A percentile compares a stretch with the other conserved stretches of the same genome.
These are phyloP conservation scores for Ogataea glucozyma DNA, from an alignment of 805 yeast species.

Conservation along the genomic window DNA sequence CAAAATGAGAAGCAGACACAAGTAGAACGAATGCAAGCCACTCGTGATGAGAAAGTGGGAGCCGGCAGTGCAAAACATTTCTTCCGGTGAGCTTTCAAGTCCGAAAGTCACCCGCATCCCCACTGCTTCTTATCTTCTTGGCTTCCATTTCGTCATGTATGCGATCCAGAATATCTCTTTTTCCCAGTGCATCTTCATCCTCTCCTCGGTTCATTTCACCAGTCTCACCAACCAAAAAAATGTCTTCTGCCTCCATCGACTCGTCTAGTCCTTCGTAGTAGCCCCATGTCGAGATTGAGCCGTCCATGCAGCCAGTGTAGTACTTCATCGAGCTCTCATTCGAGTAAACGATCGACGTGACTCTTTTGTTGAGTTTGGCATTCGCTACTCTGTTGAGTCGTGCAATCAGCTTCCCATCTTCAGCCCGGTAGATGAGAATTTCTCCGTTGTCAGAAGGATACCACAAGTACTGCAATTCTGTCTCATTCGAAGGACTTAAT, in stretches of 20 bases:
- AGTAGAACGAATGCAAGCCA: too few species aligned
- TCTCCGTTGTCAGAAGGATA: slow-evolving; percentile 80
- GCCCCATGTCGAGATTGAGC: slow-evolving; percentile 62
- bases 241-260: slow-evolving; percentile 9
- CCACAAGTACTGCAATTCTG: slow-evolving; percentile 57
- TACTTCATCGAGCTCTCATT: slow-evolving; percentile 47
- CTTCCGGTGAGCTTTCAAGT: background rate
- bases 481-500: slow-evolving; percentile 51
- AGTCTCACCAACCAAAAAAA: slow-evolving; percentile 25
- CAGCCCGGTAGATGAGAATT: slow-evolving; percentile 54
- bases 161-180: slow-evolving; percentile 25
- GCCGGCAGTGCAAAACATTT: too few species aligned
- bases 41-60: too few species aligned
- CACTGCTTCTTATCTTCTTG: slow-evolving; percentile 25
- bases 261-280: slow-evolving; percentile 30
- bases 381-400: slow-evolving; percentile 52
- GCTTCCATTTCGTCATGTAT: slow-evolving; percentile 36
- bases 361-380: slow-evolving; percentile 40
- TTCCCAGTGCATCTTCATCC: background rate
- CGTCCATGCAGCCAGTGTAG: slow-evolving; percentile 66
- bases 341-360: slow-evolving; percentile 53
- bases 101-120: slow-evolving; percentile 6
- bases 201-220: slow-evolving; percentile 5
- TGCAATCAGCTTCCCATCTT: slow-evolving; percentile 63
- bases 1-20: too few species aligned